Conservation (phyloP, 2,329 filamentous ascomycete species). For the Phoma herbarum region DNA sequence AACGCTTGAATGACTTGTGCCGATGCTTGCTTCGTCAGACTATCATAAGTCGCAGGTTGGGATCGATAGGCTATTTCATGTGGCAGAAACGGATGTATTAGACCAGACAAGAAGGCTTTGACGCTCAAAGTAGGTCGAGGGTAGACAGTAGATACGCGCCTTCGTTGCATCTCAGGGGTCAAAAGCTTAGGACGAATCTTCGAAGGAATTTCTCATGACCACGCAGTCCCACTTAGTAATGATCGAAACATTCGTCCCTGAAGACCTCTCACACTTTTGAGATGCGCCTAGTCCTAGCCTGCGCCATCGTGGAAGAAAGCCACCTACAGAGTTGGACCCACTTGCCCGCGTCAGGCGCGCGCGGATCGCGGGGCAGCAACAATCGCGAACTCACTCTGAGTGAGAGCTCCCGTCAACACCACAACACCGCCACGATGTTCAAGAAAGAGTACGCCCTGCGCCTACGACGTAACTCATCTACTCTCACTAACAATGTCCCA, state of each 20-base stretch:
- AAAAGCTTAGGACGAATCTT: background rate
- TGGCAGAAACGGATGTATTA: background rate
- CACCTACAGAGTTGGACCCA: background rate
- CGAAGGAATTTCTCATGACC: no score
- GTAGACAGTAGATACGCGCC: background rate
- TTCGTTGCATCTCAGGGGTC: background rate
- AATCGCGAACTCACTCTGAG: slow-evolving; percentile 11
- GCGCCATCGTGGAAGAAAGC: background rate
- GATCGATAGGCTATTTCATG: no score
- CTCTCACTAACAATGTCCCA: slow-evolving; percentile 48
- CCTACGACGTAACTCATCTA: no score
- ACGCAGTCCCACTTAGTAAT: background rate
- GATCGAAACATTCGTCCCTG: background rate
- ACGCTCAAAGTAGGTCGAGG: background rate
- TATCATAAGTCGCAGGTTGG: no score
- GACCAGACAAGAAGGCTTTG: background rate
- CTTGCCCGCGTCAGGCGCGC: slow-evolving; percentile 9
- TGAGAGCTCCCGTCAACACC: slow-evolving; percentile 10
- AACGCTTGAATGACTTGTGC: no score
- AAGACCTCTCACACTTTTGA: background rate
- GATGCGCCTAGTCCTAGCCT: background rate
- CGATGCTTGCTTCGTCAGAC: no score
- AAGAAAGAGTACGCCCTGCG: slow-evolving; percentile 46
- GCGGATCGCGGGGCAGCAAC: slow-evolving; percentile 22
- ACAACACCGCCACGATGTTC: slow-evolving; percentile 41